phyloP scores from a whole-genome alignment of 2,329 filamentous ascomycete genomes.

The Domatiomyces globalis region DNA sequence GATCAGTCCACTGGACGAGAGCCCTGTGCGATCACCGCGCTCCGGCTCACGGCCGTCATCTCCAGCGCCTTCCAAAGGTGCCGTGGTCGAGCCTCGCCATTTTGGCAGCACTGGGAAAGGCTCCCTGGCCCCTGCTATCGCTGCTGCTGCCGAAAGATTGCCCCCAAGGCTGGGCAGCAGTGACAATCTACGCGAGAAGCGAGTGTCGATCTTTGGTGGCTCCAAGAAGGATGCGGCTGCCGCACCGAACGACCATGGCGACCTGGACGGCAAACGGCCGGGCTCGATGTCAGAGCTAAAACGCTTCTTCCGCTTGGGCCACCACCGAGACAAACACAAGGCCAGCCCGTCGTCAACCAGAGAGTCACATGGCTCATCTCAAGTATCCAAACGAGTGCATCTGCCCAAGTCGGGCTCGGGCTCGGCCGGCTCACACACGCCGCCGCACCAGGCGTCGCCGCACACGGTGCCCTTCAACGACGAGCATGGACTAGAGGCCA shows the following conservation, averaged over 20 bases:
- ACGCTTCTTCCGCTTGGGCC: slow-evolving; percentile 80
- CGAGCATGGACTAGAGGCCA: slow-evolving; percentile 77
- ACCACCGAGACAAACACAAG: slow-evolving; percentile 16
- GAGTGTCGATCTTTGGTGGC: slow-evolving; percentile 41
- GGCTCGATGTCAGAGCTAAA: slow-evolving; percentile 91
- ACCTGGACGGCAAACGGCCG: slow-evolving; percentile 39
- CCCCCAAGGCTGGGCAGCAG: slow-evolving; percentile 34
- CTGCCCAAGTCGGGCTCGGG: slow-evolving; percentile 39
- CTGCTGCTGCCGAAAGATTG: slow-evolving; percentile 21
- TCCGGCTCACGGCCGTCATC: slow-evolving; percentile 29
- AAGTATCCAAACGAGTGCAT: slow-evolving; percentile 45
- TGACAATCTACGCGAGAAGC: slow-evolving; percentile 34
- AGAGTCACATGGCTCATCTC: slow-evolving; percentile 41
- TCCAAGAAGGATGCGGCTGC: slow-evolving; percentile 37
- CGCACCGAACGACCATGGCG: slow-evolving; percentile 32
- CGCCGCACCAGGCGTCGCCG: slow-evolving; percentile 37
- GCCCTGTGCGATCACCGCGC: slow-evolving; percentile 43
- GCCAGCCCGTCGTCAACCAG: slow-evolving; percentile 9
- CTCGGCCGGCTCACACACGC: slow-evolving; percentile 37
- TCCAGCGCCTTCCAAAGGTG: slow-evolving; percentile 27
- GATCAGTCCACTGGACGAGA: slow-evolving; percentile 42
- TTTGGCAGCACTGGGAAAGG: slow-evolving; percentile 17
- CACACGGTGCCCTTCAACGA: slow-evolving; percentile 70
- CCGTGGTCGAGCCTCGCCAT: slow-evolving; percentile 9
- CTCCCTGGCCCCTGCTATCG: slow-evolving; percentile 17